Evolutionary conservation across 2,329 filamentous ascomycete genomes (phyloP).

Genomic region (Cercospora citrullina): DNA sequence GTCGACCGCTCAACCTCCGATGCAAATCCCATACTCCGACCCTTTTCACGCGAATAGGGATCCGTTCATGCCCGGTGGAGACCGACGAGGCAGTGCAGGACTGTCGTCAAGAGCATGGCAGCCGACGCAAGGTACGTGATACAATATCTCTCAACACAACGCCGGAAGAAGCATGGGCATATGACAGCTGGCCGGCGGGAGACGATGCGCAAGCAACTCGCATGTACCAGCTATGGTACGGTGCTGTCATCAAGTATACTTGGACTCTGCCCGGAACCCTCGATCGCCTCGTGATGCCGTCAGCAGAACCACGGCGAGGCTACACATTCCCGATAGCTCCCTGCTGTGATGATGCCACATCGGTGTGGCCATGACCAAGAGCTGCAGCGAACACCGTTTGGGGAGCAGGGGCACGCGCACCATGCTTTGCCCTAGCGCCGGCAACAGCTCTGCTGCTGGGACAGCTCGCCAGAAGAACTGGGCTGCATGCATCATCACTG

Average conservation of each 20-base stretch:
- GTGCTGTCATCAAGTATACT: neutral
- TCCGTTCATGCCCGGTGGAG: conserved; percentile 46
- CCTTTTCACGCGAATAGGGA: conserved; percentile 49
- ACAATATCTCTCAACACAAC: neutral
- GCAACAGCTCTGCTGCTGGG: conserved; percentile 7
- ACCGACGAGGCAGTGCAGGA: conserved; percentile 46
- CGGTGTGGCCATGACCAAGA: neutral
- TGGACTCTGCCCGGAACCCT: neutral
- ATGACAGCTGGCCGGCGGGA: neutral
- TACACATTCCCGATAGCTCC: conserved; percentile 3
- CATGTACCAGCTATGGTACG: neutral
- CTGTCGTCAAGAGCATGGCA: conserved; percentile 37
- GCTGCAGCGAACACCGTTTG: conserved; percentile 6
- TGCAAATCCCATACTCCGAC: conserved; percentile 50
- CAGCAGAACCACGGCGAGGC: neutral
- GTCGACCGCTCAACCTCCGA: conserved; percentile 40
- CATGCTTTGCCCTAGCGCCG: conserved; percentile 3
- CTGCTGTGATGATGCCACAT: neutral
- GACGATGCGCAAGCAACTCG: neutral
- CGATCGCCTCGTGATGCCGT: conserved; percentile 6
- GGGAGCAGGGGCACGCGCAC: conserved; percentile 4
- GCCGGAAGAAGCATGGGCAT: neutral
- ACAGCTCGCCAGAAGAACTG: conserved; percentile 8
- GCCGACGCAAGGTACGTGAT: conserved; percentile 20
- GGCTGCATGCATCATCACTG: neutral